Base-by-base conservation (phyloP, 768 basidiomycete genomes). In the Russula ochroleuca region DNA sequence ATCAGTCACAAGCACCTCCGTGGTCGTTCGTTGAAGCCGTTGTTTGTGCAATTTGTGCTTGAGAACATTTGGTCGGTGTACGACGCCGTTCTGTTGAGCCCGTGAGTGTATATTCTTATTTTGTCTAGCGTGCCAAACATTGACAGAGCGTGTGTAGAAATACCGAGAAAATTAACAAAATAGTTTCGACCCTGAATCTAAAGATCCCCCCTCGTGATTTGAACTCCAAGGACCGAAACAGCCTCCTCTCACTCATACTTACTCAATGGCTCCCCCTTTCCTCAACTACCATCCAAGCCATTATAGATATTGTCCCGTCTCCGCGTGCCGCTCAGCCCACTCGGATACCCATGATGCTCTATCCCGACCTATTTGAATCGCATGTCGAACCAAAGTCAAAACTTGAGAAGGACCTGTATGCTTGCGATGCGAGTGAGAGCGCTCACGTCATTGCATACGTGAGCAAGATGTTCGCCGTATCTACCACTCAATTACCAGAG, bases 61-160 rank as follows among this genome's bases (percentile, higher is more conserved):
- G 97, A 98, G 58, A 98, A 98, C 73, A 81, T 99, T 28, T 99
- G 96, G 95, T 89, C 92, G 17, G 90, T 97, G 13, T 99, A 98
- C 72, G 93, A 97, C 70, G 92, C 90, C 17, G 87, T 94, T 15
- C 76, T 91, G 45, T 74, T 91, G 15, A 92, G 95, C 68, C 91
- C 93, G 96, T 98, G 71, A 72, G 96, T 85, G 15, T 47, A 40
- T 64, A 70, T 57, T 41, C 33, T 25, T n/a, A n/a, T n/a, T 41
- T 63, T 4, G 72, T 62, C 63, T 68, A 59, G 25, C 33, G 43
- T 41, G 33, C 25, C 35, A 19, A 19, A 21, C n/a, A 38, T 55
- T 49, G 50, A 28, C 38, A 49, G 37, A 43, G 28, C 28, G 52
- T 54, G 17, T 17, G 37, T 68, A 98, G 96, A 66, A 92, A 98